Percentiles rank a stretch among this genome's conserved stretches.
Evolutionary conservation across 1,139 yeast genomes (phyloP).

Genomic region (Pichia sp.): DNA sequence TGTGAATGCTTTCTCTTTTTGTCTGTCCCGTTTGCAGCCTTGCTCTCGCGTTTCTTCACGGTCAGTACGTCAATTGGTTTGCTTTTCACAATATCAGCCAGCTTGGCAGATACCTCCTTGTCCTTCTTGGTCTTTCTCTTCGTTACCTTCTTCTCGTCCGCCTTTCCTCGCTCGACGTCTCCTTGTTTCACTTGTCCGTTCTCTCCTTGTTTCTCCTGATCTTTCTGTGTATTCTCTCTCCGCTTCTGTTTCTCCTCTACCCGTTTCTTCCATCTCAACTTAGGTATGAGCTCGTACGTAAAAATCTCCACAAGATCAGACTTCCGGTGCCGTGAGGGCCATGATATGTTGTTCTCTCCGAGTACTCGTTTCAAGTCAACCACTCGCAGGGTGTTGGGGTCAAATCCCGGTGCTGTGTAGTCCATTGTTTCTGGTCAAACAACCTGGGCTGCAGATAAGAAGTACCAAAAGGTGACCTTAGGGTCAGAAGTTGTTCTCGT

Average conservation of each 20-base stretch:
- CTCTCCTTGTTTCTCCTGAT: too few species aligned
- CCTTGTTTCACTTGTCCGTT: too few species aligned
- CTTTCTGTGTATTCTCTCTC: background rate
- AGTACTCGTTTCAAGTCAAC: slow-evolving; percentile 24
- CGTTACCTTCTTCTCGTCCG: background rate
- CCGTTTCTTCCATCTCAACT: background rate
- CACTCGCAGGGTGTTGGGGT: slow-evolving; percentile 23
- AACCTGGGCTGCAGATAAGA: too few species aligned
- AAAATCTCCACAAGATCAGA: slow-evolving; percentile 1
- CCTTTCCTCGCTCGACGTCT: too few species aligned
- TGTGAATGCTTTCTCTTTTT: slow-evolving; percentile 18
- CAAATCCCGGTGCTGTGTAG: slow-evolving; percentile 18
- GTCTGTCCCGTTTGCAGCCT: background rate
- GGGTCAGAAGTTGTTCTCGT: too few species aligned
- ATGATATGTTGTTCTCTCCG: slow-evolving; percentile 16
- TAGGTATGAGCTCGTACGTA: background rate
- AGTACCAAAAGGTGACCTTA: too few species aligned
- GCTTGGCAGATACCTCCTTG: too few species aligned
- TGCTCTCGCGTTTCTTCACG: background rate
- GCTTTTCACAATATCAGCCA: background rate
- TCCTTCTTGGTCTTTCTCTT: background rate
- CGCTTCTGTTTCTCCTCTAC: background rate
- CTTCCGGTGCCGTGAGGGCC: slow-evolving; percentile 22
- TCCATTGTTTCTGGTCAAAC: background rate
- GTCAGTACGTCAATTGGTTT: background rate